Evolutionary conservation across 495 filamentous ascomycete genomes (phyloP), one percentile per base, ranked within the genome.

Genomic region (Melanomma pulvis-pyrius): DNA sequence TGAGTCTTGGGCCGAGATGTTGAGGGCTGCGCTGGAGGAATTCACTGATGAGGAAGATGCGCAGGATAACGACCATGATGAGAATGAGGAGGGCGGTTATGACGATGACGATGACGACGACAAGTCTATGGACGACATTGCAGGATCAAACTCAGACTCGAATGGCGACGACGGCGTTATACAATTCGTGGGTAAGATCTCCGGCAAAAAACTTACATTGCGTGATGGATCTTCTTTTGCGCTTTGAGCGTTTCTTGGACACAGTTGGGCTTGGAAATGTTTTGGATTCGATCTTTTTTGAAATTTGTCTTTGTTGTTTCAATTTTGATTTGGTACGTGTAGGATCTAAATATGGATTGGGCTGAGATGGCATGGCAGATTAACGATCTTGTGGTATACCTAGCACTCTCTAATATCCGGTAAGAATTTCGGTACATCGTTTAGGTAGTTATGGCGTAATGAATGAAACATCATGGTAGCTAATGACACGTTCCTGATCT

Each of bases 81-180:
- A n/a, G 13, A 22, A 59, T 1, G 62, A 44, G 9, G 41, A 53
- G 7, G 29, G 29, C 5, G 46, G 52, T n/a, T 1, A 44, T 6
- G 46, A 55, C 13, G 48, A 44, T 8, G 53, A 59, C 1, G 63
- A 65, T 3, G 63, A 59, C 24, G 63, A 59, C 24, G 19, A 34
- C n/a, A 41, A 51, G 22, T 28, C 48, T n/a, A 25, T 59, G 19
- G 15, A 22, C 17, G 44, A 15, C 44, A 22, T 47, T 17, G 15
- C 44, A n/a, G 44, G 44, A 47, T 41, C n/a, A n/a, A n/a, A n/a
- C n/a, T n/a, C n/a, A n/a, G n/a, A n/a, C n/a, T n/a, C n/a, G n/a
- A n/a, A n/a, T n/a, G n/a, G n/a, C n/a, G n/a, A n/a, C n/a, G n/a
- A n/a, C n/a, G n/a, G n/a, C n/a, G n/a, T n/a, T n/a, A n/a, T n/a